A percentile compares a stretch with the other conserved stretches of the same genome.
Conservation (phyloP, 495 filamentous ascomycete species). For the Acidomyces sp. region DNA sequence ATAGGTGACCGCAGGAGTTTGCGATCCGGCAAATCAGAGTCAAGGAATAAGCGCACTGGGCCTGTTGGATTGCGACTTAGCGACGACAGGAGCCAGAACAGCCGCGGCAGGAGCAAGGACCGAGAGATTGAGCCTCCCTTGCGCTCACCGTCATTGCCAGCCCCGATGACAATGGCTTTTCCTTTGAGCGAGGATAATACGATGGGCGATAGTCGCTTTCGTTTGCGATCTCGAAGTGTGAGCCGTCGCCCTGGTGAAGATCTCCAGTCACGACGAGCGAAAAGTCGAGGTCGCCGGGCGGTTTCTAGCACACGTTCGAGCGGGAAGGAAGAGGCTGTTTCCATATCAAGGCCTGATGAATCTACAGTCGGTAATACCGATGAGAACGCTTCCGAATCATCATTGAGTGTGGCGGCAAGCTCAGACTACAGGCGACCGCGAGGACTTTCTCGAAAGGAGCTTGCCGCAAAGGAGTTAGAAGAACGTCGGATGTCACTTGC, state of each 20-base stretch:
- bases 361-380: conserved; percentile 5
- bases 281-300: conserved; percentile 8
- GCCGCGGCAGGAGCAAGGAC: conserved; percentile 35
- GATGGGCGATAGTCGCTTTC: conserved; percentile 19
- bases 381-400: conserved; percentile 2
- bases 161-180: conserved; percentile 48
- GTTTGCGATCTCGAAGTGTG: conserved; percentile 41
- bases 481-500: conserved; percentile 73
- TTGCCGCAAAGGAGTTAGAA: conserved; percentile 76
- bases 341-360: conserved; percentile 27
- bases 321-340: conserved; percentile 18
- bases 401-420: conserved; percentile 1
- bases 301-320: conserved; percentile 8
- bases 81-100: conserved; percentile 35
- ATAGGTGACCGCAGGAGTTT: conserved; percentile 17
- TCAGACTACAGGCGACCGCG: not conserved
- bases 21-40: conserved; percentile 15
- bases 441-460: conserved; percentile 42
- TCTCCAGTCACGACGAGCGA: conserved; percentile 33
- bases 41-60: not conserved
- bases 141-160: conserved; percentile 68
- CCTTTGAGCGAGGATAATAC: conserved; percentile 16
- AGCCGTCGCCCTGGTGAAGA: conserved; percentile 42
- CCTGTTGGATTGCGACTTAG: no score
- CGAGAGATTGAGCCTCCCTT: conserved; percentile 41